Percentiles rank a stretch among this genome's conserved stretches.
Conservation (phyloP, 2,329 filamentous ascomycete species). For the Monosporascus sp. region DNA sequence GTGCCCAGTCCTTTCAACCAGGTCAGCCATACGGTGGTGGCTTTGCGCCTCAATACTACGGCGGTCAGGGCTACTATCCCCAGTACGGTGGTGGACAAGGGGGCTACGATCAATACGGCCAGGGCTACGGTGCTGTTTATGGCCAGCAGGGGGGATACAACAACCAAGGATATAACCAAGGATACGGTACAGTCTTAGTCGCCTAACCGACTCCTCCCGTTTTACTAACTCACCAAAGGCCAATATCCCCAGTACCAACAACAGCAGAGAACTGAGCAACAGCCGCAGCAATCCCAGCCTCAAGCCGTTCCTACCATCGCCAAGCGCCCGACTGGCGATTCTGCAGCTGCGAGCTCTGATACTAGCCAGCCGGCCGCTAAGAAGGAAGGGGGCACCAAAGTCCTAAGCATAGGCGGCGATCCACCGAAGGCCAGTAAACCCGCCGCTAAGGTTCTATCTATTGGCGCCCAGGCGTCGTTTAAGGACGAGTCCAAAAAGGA, state of each 20-base stretch:
- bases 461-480: slow-evolving; percentile 54
- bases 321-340: slow-evolving; percentile 48
- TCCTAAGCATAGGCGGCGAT: slow-evolving; percentile 58
- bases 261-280: slow-evolving; percentile 39
- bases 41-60: slow-evolving; percentile 52
- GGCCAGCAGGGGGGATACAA: slow-evolving; percentile 39
- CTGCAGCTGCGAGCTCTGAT: slow-evolving; percentile 35
- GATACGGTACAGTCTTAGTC: slow-evolving; percentile 30
- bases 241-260: slow-evolving; percentile 52
- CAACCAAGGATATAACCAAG: slow-evolving; percentile 25
- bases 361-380: slow-evolving; percentile 46
- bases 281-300: slow-evolving; percentile 35
- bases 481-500: slow-evolving; percentile 51
- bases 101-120: slow-evolving; percentile 47
- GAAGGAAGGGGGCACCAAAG: slow-evolving; percentile 57
- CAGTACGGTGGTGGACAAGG: slow-evolving; percentile 43
- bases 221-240: slow-evolving; percentile 22
- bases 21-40: slow-evolving; percentile 62
- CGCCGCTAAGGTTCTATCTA: slow-evolving; percentile 68
- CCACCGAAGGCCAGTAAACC: slow-evolving; percentile 37
- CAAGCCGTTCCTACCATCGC: slow-evolving; percentile 52
- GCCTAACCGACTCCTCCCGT: slow-evolving; percentile 10
- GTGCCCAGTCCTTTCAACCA: slow-evolving; percentile 65
- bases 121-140: slow-evolving; percentile 48
- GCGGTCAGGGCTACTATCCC: slow-evolving; percentile 44